Evolutionary conservation across 2,329 filamentous ascomycete genomes (phyloP).

Genomic region (Aspergillus pseudoterreus): DNA sequence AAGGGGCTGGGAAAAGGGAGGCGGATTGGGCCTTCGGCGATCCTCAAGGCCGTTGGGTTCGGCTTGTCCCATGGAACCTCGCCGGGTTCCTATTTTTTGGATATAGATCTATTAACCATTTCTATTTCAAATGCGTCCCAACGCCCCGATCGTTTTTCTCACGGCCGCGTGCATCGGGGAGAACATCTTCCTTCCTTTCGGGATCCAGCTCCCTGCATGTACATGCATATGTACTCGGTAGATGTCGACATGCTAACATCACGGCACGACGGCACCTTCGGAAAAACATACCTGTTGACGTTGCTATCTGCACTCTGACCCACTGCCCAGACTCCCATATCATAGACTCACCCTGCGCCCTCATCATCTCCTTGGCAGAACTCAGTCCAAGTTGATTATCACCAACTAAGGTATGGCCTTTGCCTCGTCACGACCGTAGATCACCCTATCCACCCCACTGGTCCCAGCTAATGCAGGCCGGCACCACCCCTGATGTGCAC

Average conservation of each 20-base stretch:
- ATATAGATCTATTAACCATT: neutral
- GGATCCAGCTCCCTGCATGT: neutral
- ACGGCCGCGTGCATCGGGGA: neutral
- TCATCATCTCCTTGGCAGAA: conserved; percentile 4
- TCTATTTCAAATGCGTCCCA: neutral
- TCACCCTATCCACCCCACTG: conserved; percentile 3
- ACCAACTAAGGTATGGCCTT: no score
- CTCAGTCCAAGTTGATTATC: neutral
- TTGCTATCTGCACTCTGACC: conserved; percentile 4
- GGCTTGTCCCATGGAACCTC: neutral
- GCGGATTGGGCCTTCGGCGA: neutral
- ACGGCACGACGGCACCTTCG: neutral
- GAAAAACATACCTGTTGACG: conserved; percentile 4
- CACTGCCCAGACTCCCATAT: conserved; percentile 3
- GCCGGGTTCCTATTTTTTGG: neutral
- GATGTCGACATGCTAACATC: neutral
- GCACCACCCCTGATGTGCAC: conserved; percentile 12
- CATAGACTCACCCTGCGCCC: neutral
- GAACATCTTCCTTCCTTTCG: neutral
- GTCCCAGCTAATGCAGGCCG: neutral
- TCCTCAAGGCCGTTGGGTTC: conserved; percentile 1
- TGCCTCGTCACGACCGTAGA: conserved; percentile 1
- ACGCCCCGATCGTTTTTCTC: neutral
- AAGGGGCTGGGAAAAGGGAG: neutral
- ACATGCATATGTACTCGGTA: neutral